Conservation (phyloP, 1,139 yeast species). For the Kodamaea fungicola region DNA sequence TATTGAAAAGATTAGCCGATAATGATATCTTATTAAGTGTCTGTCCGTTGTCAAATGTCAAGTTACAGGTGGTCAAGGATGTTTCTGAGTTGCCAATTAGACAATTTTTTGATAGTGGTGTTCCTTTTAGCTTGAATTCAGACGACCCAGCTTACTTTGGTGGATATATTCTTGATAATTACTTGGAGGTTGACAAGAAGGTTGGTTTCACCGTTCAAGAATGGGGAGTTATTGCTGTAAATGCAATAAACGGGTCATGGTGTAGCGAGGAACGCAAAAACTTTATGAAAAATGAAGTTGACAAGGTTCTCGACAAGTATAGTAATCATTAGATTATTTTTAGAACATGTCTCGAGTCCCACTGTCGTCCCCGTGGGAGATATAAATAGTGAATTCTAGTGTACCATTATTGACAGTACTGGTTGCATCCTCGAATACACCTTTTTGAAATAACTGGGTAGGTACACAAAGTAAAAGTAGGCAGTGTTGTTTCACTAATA, state of each 20-base stretch:
- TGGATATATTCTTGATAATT: conserved; percentile 75
- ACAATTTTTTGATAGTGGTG: conserved; percentile 53
- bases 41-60: conserved; percentile 75
- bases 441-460: too few species aligned
- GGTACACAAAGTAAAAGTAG: too few species aligned
- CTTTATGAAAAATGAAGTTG: conserved; percentile 41
- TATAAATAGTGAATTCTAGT: too few species aligned
- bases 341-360: conserved; percentile 2
- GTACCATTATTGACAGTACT: too few species aligned
- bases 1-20: conserved; percentile 54
- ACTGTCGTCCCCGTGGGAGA: too few species aligned
- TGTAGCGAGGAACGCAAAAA: conserved; percentile 50
- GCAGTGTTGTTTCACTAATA: too few species aligned
- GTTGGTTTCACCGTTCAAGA: conserved; percentile 55
- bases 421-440: too few species aligned
- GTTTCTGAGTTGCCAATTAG: conserved; percentile 64
- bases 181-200: conserved; percentile 58
- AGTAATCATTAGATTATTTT: conserved; percentile 2
- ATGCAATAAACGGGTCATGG: conserved; percentile 72
- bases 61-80: conserved; percentile 67
- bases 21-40: conserved; percentile 57
- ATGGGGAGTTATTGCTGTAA: conserved; percentile 57
- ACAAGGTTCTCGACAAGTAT: conserved; percentile 46
- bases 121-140: conserved; percentile 74
- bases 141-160: conserved; percentile 90